These are phyloP conservation scores for Athelia psychrophila DNA, from an alignment of 1,284 basidiomycete genomes.

Conservation along the genomic window DNA sequence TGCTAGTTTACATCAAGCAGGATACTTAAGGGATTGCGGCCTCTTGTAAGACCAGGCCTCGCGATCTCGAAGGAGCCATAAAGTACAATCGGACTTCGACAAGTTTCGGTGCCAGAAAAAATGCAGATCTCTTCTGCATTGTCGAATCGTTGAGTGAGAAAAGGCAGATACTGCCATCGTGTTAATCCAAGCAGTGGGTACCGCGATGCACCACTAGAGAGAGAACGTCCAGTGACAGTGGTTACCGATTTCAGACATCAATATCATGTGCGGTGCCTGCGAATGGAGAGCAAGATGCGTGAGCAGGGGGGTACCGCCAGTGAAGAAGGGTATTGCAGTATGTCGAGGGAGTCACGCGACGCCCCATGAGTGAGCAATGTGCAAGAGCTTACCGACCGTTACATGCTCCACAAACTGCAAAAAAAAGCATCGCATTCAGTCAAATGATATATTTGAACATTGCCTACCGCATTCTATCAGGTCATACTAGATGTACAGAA, in stretches of 20 bases:
- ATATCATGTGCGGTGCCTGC: constrained; percentile 11
- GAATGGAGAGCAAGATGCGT: too few relatives aligned
- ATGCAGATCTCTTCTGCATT: constrained; percentile 11
- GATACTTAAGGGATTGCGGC: too few relatives aligned
- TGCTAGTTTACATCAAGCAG: too few relatives aligned
- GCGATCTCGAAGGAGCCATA: constrained; percentile 21
- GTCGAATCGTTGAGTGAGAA: not conserved
- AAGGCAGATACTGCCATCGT: not conserved
- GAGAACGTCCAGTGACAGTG: constrained; percentile 39
- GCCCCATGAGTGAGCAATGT: constrained; percentile 45
- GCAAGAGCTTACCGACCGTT: constrained; percentile 53
- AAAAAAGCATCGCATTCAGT: not conserved
- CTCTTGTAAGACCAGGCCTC: constrained; percentile 18
- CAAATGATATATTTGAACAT: not conserved
- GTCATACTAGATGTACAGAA: constrained; percentile 74
- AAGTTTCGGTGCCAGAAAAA: constrained; percentile 17
- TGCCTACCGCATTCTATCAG: constrained; percentile 61
- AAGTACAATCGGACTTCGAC: constrained; percentile 24
- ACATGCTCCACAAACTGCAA: constrained; percentile 38
- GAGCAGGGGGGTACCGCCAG: too few relatives aligned
- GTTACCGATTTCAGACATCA: not conserved
- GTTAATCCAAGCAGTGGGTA: constrained; percentile 3
- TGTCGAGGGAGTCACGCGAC: constrained; percentile 37
- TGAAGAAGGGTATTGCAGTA: too few relatives aligned
- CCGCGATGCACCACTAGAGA: constrained; percentile 16